Base-by-base conservation (phyloP, 2,329 filamentous ascomycete genomes). In the Pseudogymnoascus sp. region DNA sequence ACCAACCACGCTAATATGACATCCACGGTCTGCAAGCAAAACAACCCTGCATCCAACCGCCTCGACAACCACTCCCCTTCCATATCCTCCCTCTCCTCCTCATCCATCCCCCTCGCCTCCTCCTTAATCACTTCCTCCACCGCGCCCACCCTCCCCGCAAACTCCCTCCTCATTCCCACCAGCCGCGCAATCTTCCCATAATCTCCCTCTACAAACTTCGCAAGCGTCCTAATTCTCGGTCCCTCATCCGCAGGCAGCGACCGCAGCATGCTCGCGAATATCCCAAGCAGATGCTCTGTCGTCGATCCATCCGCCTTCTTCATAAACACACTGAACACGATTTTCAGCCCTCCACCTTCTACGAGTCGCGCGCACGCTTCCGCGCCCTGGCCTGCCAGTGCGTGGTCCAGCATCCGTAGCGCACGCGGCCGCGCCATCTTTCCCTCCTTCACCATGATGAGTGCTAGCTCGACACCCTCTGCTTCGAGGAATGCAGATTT, bases 201-300 rank as follows among this genome's bases (percentile, higher is more conserved):
- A 66, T 96, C 86, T 71, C 91, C 96, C 73, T 99, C 94, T 15
- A 96, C 88, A 69, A 97, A 97, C 71, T 99, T 99, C 57, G 92
- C 93, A 3, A 97, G 80, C 0, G 88, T 83, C 3, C 94, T 84
- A 67, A 97, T 95, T 5, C 94, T 83, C 33, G 86, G 81, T 0
- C 90, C 80, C 1, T 90, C 91, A 33, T 90, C 84, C 14, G 85
- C 89, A 0, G 92, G 91, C 1, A 99, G 75, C 3, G 87, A 80
- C 22, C 91, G 86, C 1, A 99, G 79, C 71, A 99, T 81, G 0
- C 89, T 90, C 0, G 89, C 84, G 65, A 97, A 91, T 8, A 97
- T 88, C 7, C 89, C 87, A 6, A 97, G 78, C 0, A 97, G 76
- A 71, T 97, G 92, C 69, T 96, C 91, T 0, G 83, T 84, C 0